A percentile compares a stretch with the other conserved stretches of the same genome.
These are phyloP conservation scores for Phytophthora sojae DNA, from an alignment of 352 stramenopile species.

Conservation along the genomic window DNA sequence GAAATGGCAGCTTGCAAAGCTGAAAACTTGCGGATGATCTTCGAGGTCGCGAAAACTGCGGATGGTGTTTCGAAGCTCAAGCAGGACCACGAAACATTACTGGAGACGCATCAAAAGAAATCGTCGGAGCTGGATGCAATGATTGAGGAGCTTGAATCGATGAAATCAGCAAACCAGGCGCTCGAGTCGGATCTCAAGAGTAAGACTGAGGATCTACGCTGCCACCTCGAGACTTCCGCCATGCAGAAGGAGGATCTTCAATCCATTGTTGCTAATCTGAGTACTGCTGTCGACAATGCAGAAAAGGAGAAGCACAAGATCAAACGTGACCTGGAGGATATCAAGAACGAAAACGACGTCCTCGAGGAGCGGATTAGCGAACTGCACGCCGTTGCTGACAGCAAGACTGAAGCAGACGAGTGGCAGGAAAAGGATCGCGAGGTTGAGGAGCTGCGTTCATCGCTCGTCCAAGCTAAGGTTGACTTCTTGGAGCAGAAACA, in stretches of 20 bases:
- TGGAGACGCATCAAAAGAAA: conserved; percentile 46
- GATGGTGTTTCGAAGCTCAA: conserved; percentile 69
- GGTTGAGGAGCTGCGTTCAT: conserved; percentile 62
- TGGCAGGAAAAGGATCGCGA: conserved; percentile 59
- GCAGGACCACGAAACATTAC: conserved; percentile 61
- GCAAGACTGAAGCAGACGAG: conserved; percentile 48
- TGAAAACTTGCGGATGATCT: conserved; percentile 81
- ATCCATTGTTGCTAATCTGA: conserved; percentile 30
- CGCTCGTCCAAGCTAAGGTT: conserved; percentile 66
- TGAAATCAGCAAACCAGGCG: conserved; percentile 37
- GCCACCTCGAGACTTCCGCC: conserved; percentile 37
- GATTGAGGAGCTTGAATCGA: conserved; percentile 35
- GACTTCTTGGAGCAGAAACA: conserved; percentile 64
- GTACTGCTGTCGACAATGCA: conserved; percentile 20
- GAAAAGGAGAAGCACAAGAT: conserved; percentile 42
- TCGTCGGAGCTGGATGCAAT: conserved; percentile 40
- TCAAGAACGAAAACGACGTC: conserved; percentile 67
- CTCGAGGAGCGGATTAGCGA: conserved; percentile 67
- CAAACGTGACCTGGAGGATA: conserved; percentile 47
- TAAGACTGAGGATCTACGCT: conserved; percentile 28
- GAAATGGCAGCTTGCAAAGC: conserved; percentile 70
- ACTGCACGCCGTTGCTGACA: conserved; percentile 42
- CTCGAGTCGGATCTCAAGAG: conserved; percentile 38
- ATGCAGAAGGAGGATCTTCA: conserved; percentile 55
- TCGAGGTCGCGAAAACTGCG: conserved; percentile 75